Evolutionary conservation across 148 eudicot genomes (phyloP), one percentile per base, ranked within the genome.

Genomic region (Chenopodium quinoa): DNA sequence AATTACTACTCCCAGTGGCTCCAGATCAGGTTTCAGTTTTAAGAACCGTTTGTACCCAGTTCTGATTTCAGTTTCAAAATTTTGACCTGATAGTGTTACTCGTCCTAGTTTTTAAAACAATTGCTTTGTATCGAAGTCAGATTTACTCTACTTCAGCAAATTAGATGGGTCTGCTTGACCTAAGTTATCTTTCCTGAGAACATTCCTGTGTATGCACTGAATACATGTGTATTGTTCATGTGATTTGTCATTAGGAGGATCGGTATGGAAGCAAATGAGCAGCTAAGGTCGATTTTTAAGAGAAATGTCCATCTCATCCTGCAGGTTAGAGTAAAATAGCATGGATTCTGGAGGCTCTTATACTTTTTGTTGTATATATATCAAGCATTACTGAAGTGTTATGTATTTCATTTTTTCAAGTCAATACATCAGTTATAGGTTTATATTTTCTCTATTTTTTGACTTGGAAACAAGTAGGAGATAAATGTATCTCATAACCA

Each of bases 211-310:
- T 31, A 19, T 48, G 47, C 9, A 67, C 69, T 68, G 82, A 71
- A 68, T 75, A 23, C 48, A 29, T 72, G 67, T 64, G 73, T 16
- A 12, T 56, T 47, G 64, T 77, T 76, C 11, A 34, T 77, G 48
- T 48, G 4, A 34, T 50, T 66, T 69, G 20, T 37, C 50, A 50
- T 58, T 85, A 95, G 96, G 90, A 92, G 97, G 83, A 93, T 95
- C 48, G 96, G 95, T 50, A 64, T 91, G 27, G 99, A 93, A 91
- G 99, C 99, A 56, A 95, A 92, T 71, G 97, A 95, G 80, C 97
- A 95, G 89, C 89, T 95, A 34, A 88, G 97, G 62, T 82, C 97
- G 68, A 88, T 95, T 81, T 92, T 91, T 81, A 95, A 95, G 83
- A 90, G 94, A 82, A 76, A 90, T 46, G 97, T 95, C 73, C 99